Base-by-base conservation (phyloP, 2,329 filamentous ascomycete species). In the Aureobasidium subglaciale region DNA sequence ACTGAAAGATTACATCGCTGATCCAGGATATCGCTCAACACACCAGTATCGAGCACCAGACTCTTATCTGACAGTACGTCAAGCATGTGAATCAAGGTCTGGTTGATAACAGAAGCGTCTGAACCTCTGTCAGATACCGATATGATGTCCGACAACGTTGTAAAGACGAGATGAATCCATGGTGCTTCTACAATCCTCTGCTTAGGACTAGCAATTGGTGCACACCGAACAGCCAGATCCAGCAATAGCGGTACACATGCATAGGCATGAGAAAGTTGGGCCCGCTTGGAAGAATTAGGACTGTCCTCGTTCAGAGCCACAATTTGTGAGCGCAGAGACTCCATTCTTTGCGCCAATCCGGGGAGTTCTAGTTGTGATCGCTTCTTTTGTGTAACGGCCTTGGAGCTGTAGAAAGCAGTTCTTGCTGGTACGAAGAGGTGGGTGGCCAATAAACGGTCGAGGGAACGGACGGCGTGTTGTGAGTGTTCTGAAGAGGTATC, bases 111-210 rank as follows among this genome's bases (percentile, higher is more conserved):
- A n/a, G 13, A 38, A 37, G 37, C 63, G 64, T 43, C 62, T 61
- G 58, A 52, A 18, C 55, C 9, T 10, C 20, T 56, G 29, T n/a
- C 40, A 24, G 34, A 64, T 27, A 45, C 69, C 73, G 46, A 70
- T 65, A 5, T 34, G 4, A 15, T 54, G 5, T 54, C 50, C 9
- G 64, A 60, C 8, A 76, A 63, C 1, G 67, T 65, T 5, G 64
- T 56, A 45, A 76, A 71, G 8, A 71, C 62, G 11, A 65, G 63
- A 50, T 77, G 72, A 9, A 76, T 64, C 75, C 75, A 78, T 4
- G 74, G 69, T 35, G 63, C 65, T 58, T 76, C 74, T 7, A 67
- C 63, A 9, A 68, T 61, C 20, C 67, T 70, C 56, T 69, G 67
- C 55, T 69, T 71, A 8, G 71, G 69, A 3, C 70, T 75, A 16